Conservation (phyloP, 225 moss, liverwort and hornwort species). For the Rhytidiadelphus loreus region DNA sequence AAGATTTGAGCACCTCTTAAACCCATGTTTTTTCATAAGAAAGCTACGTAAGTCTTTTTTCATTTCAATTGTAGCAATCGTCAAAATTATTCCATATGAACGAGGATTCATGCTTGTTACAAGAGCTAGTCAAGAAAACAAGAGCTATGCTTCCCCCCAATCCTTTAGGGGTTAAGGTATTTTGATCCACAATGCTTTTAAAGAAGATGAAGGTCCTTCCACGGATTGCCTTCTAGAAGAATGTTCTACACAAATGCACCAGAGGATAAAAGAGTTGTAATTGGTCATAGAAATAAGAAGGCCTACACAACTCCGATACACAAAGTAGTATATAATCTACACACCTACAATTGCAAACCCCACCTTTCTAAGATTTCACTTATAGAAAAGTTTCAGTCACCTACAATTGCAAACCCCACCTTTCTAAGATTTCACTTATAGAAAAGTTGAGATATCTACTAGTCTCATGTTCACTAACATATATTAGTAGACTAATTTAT, state of each 20-base stretch:
- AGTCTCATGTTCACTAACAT: background rate
- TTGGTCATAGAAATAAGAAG: background rate
- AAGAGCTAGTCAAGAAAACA: background rate
- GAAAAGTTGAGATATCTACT: fast-evolving
- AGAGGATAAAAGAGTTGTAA: no score
- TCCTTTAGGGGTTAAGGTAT: background rate
- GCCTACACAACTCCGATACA: background rate
- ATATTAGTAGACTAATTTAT: background rate
- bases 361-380: no score
- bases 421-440: fast-evolving
- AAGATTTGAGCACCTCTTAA: no score
- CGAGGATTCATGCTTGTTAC: background rate
- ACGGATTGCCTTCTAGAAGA: fast-evolving
- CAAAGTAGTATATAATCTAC: fast-evolving
- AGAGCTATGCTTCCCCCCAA: fast-evolving
- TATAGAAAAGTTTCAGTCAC: no score
- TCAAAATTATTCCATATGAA: background rate
- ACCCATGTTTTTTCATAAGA: background rate
- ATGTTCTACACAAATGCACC: fast-evolving
- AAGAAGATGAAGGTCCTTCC: background rate
- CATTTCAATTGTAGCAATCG: background rate
- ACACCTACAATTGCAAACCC: no score
- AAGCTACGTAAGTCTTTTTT: background rate
- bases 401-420: fast-evolving
- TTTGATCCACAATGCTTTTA: background rate